These are phyloP conservation scores for Penicillium sclerotigenum DNA, from an alignment of 2,329 filamentous ascomycete species.

Conservation along the genomic window DNA sequence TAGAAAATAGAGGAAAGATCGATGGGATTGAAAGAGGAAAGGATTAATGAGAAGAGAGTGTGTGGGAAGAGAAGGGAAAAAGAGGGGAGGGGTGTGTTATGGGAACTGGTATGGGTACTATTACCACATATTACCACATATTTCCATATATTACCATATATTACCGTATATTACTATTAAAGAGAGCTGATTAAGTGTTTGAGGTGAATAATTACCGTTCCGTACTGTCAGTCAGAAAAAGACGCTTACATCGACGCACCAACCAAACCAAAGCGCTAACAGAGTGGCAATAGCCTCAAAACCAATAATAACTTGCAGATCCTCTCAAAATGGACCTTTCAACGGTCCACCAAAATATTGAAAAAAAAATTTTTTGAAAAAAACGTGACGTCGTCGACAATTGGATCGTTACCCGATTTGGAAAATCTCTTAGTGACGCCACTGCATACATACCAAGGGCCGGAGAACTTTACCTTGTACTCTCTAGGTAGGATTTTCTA, in stretches of 20 bases:
- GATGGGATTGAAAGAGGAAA: conserved; percentile 15
- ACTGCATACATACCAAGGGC: not conserved
- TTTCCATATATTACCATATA: not conserved
- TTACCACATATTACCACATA: not conserved
- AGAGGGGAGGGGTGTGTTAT: conserved; percentile 34
- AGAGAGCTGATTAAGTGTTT: not conserved
- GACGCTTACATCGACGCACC: conserved; percentile 12
- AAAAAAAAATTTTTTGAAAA: conserved; percentile 1
- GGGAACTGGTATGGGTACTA: conserved; percentile 11
- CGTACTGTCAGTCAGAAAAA: not conserved
- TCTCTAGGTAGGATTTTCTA: not conserved
- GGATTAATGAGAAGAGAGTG: conserved; percentile 16
- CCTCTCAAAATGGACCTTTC: not conserved
- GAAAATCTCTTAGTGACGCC: not conserved
- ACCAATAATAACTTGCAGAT: not conserved
- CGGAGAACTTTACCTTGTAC: not conserved
- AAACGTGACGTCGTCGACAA: conserved; percentile 24
- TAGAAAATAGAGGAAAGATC: conserved; percentile 22
- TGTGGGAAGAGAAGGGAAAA: conserved; percentile 23
- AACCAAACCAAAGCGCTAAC: conserved; percentile 9
- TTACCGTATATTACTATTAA: not conserved
- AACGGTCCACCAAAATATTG: conserved; percentile 8
- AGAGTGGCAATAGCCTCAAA: conserved; percentile 9
- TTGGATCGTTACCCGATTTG: conserved; percentile 4
- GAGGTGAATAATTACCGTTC: not conserved